phyloP scores from a whole-genome alignment of 768 basidiomycete species.

The Tulasnella sp. region DNA sequence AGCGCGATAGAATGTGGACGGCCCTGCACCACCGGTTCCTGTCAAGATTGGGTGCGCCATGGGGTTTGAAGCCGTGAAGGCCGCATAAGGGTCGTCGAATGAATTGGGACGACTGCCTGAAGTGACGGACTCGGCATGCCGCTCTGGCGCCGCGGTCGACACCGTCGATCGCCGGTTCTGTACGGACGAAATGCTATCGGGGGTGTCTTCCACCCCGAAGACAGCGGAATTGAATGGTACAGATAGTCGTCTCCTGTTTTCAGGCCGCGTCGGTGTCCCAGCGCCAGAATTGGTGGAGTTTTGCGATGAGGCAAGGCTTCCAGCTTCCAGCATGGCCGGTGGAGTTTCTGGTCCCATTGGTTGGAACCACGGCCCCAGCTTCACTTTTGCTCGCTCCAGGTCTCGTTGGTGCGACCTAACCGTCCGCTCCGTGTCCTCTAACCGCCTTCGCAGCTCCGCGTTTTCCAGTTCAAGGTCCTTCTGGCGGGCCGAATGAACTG shows the following conservation, averaged over 20 bases:
- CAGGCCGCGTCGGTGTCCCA: slow-evolving; percentile 3
- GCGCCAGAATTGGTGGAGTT: slow-evolving; percentile 12
- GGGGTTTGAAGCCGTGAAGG: slow-evolving; percentile 6
- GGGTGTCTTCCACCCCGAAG: slow-evolving; percentile 10
- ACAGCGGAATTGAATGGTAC: slow-evolving; percentile 28
- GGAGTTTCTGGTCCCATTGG: slow-evolving; percentile 36
- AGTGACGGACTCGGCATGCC: background rate
- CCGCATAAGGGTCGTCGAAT: slow-evolving; percentile 20
- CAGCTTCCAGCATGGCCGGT: background rate
- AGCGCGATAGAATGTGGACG: slow-evolving; percentile 15
- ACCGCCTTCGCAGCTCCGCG: slow-evolving; percentile 51
- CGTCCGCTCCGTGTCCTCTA: slow-evolving; percentile 57
- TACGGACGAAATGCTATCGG: background rate
- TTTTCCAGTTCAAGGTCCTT: slow-evolving; percentile 53
- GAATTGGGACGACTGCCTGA: background rate
- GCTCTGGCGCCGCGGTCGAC: background rate
- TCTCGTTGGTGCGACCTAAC: slow-evolving; percentile 55
- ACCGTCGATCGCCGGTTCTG: background rate
- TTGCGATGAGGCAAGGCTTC: background rate
- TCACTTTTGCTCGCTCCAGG: slow-evolving; percentile 51
- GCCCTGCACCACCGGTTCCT: background rate
- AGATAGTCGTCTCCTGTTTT: slow-evolving; percentile 27
- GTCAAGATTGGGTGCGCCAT: background rate
- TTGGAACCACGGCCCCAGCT: slow-evolving; percentile 63
- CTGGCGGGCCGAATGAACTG: slow-evolving; percentile 40